A percentile compares a stretch with the other conserved stretches of the same genome.
Conservation (phyloP, 2,329 filamentous ascomycete species). For the Tolypocladium nubicola region DNA sequence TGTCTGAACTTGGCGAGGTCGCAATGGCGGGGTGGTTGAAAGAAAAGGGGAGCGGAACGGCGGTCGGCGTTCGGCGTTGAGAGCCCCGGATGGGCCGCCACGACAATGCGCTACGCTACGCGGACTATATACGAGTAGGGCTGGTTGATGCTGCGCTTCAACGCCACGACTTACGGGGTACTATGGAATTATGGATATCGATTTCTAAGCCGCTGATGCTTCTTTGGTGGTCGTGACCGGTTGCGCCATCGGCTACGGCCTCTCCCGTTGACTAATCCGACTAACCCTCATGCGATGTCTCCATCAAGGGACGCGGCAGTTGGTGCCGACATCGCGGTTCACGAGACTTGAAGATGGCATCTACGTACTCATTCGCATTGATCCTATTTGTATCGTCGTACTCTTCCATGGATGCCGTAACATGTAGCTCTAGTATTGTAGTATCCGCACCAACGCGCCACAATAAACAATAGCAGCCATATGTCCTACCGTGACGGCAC, state of each 20-base stretch:
- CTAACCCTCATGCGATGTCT: neutral
- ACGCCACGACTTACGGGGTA: neutral
- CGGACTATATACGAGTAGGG: neutral
- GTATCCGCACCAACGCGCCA: neutral
- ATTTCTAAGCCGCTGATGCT: neutral
- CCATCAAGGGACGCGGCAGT: neutral
- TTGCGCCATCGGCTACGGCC: neutral
- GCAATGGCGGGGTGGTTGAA: neutral
- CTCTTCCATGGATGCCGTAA: neutral
- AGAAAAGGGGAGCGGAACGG: neutral
- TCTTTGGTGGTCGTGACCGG: neutral
- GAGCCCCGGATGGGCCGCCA: neutral
- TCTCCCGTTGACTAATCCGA: neutral
- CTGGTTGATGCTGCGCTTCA: neutral
- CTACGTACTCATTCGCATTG: neutral
- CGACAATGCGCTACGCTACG: neutral
- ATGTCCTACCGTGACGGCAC: neutral
- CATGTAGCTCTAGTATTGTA: neutral
- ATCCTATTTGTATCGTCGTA: neutral
- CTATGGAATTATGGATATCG: neutral
- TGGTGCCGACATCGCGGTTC: neutral
- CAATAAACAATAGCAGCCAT: no score
- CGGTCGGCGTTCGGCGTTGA: no score
- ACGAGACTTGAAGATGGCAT: neutral
- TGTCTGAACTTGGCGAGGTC: neutral